Evolutionary conservation across 2,329 filamentous ascomycete genomes (phyloP).

Genomic region (Myriosclerotinia scirpicola): DNA sequence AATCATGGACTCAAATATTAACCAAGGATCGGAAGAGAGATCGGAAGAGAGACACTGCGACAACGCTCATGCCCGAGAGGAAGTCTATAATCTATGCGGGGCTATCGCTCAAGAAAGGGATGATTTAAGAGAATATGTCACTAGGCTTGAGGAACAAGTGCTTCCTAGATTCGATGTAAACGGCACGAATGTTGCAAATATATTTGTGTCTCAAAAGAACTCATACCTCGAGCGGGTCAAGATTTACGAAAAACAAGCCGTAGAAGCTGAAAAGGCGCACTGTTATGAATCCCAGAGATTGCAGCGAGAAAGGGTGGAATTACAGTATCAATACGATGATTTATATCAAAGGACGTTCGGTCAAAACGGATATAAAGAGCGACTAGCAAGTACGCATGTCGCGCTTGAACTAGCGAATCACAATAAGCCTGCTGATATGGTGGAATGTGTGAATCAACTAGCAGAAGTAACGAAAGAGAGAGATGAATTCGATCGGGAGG

Average conservation of each 20-base stretch:
- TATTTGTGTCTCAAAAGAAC: slow-evolving; percentile 6
- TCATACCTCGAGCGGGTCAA: slow-evolving; percentile 7
- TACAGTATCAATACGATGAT: slow-evolving; percentile 2
- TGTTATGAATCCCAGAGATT: background rate
- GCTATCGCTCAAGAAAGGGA: slow-evolving; percentile 10
- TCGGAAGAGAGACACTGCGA: background rate
- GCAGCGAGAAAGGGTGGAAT: background rate
- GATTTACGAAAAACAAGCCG: background rate
- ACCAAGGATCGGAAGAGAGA: background rate
- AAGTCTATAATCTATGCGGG: background rate
- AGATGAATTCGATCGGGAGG: background rate
- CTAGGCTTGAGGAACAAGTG: slow-evolving; percentile 10
- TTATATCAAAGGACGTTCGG: slow-evolving; percentile 1
- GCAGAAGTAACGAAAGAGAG: background rate
- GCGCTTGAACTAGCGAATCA: slow-evolving; percentile 12
- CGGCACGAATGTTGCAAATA: slow-evolving; percentile 2
- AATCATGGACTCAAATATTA: slow-evolving; percentile 3
- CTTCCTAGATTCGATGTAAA: background rate
- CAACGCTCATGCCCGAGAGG: background rate
- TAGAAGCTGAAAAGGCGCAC: background rate
- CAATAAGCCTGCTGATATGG: background rate
- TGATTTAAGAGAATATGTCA: slow-evolving; percentile 2
- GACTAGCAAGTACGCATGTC: slow-evolving; percentile 15
- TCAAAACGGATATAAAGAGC: slow-evolving; percentile 6
- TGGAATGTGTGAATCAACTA: background rate